Evolutionary conservation across 305 asterid genomes (phyloP).

Genomic region (Galium porrigens): DNA sequence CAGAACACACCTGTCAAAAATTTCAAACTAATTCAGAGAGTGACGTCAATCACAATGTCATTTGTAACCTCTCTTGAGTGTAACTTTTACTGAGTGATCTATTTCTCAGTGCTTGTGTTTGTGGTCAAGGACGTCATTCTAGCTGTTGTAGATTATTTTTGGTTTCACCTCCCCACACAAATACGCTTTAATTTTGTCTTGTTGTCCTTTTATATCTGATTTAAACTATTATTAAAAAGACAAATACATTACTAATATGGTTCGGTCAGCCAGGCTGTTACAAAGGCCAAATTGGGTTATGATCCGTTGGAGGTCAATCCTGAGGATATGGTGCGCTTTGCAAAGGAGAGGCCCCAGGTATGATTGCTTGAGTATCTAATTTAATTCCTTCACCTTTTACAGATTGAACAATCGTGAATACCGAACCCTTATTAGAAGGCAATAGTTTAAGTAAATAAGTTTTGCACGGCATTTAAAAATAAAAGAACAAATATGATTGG

Average conservation of each 20-base stretch:
- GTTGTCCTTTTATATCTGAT: neutral
- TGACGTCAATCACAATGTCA: neutral
- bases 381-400: neutral
- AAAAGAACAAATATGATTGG: neutral
- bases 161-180: neutral
- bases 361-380: slow-evolving; percentile 7
- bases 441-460: neutral
- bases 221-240: neutral
- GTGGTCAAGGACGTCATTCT: neutral
- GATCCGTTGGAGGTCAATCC: slow-evolving; percentile 97
- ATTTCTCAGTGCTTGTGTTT: neutral
- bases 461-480: neutral
- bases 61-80: neutral
- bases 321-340: slow-evolving; percentile 98
- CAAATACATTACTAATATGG: neutral
- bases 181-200: neutral
- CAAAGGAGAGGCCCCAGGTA: slow-evolving; percentile 94
- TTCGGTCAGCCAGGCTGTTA: slow-evolving; percentile 59
- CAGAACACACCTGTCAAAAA: neutral
- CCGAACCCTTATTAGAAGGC: slow-evolving; percentile 4
- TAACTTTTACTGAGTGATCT: neutral
- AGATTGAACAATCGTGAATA: neutral
- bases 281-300: slow-evolving; percentile 92
- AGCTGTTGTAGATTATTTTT: neutral
- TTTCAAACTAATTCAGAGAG: neutral